Percentiles rank a stretch among this genome's conserved stretches.
Evolutionary conservation across 2,329 filamentous ascomycete species (phyloP).

Genomic region (Dendrostoma leiphaemia): DNA sequence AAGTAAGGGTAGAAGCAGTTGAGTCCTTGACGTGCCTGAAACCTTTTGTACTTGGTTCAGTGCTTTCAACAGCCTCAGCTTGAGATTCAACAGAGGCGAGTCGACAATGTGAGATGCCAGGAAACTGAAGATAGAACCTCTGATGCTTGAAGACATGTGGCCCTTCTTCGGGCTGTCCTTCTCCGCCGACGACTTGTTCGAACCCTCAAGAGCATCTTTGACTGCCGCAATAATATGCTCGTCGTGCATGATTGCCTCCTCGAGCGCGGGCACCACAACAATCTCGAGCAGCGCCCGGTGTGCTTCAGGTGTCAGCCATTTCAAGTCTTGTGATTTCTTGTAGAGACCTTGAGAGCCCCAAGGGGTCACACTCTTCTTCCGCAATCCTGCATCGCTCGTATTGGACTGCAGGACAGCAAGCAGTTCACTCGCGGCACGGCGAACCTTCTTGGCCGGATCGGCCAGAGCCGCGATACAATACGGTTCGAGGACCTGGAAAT

Average conservation of each 20-base stretch:
- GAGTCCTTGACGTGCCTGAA: slow-evolving; percentile 66
- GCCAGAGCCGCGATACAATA: slow-evolving; percentile 74
- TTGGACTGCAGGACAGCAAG: slow-evolving; percentile 47
- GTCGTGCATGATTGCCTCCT: slow-evolving; percentile 82
- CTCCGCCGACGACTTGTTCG: slow-evolving; percentile 28
- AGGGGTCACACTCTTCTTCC: slow-evolving; percentile 37
- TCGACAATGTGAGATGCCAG: slow-evolving; percentile 69
- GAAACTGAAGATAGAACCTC: slow-evolving; percentile 67
- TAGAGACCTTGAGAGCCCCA: slow-evolving; percentile 70
- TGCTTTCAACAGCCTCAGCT: slow-evolving; percentile 67
- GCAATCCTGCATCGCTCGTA: slow-evolving; percentile 29
- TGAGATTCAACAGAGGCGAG: slow-evolving; percentile 68
- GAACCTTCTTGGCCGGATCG: slow-evolving; percentile 73
- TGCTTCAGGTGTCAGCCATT: slow-evolving; percentile 59
- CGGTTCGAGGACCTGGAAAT: slow-evolving; percentile 80
- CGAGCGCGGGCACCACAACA: slow-evolving; percentile 70
- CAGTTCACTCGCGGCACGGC: slow-evolving; percentile 70
- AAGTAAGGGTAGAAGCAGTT: slow-evolving; percentile 73
- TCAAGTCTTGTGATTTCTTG: slow-evolving; percentile 49
- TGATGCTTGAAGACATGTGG: slow-evolving; percentile 57
- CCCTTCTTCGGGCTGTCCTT: slow-evolving; percentile 39
- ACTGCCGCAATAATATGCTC: slow-evolving; percentile 67
- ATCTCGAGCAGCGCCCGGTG: slow-evolving; percentile 60
- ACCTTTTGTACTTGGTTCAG: slow-evolving; percentile 73
- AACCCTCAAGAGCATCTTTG: slow-evolving; percentile 56